Evolutionary conservation across 1,139 yeast genomes (phyloP).

Genomic region (Yamadazyma kanchanaburiensis): DNA sequence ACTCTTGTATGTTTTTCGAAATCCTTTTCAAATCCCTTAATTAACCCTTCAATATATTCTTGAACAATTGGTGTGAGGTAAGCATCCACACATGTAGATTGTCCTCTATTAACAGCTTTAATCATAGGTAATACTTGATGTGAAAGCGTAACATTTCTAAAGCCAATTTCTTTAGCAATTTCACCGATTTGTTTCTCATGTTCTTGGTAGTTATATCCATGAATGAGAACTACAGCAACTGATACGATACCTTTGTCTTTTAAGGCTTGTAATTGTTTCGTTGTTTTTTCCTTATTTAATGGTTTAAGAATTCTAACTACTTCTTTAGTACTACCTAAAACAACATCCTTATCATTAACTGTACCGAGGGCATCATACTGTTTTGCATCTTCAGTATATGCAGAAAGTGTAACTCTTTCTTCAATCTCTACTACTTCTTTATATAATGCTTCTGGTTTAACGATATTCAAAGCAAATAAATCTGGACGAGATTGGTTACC

Average conservation of each 20-base stretch:
- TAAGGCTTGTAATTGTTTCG: conserved; percentile 29
- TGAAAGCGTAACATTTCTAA: conserved; percentile 55
- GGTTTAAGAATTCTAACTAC: conserved; percentile 49
- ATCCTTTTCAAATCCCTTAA: conserved; percentile 56
- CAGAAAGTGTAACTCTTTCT: conserved; percentile 70
- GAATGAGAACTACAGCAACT: conserved; percentile 65
- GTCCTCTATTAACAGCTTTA: conserved; percentile 67
- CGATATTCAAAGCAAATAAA: conserved; percentile 59
- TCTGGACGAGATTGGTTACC: conserved; percentile 77
- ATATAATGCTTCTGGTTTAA: conserved; percentile 56
- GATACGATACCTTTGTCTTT: conserved; percentile 59
- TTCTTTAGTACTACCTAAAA: conserved; percentile 62
- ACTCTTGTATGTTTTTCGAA: conserved; percentile 22
- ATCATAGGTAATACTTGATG: conserved; percentile 74
- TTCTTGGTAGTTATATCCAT: conserved; percentile 64
- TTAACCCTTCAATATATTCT: conserved; percentile 57
- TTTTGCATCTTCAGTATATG: conserved; percentile 57
- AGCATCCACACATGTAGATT: conserved; percentile 74
- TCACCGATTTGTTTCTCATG: conserved; percentile 60
- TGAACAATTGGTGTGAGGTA: conserved; percentile 73
- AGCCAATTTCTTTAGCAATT: conserved; percentile 59
- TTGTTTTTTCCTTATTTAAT: conserved; percentile 35
- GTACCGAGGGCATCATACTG: conserved; percentile 18
- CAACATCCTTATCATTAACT: conserved; percentile 14
- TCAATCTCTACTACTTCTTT: conserved; percentile 64